A percentile compares a stretch with the other conserved stretches of the same genome.
phyloP scores from a whole-genome alignment of 2,329 filamentous ascomycete genomes.

The Cercospora sojina region DNA sequence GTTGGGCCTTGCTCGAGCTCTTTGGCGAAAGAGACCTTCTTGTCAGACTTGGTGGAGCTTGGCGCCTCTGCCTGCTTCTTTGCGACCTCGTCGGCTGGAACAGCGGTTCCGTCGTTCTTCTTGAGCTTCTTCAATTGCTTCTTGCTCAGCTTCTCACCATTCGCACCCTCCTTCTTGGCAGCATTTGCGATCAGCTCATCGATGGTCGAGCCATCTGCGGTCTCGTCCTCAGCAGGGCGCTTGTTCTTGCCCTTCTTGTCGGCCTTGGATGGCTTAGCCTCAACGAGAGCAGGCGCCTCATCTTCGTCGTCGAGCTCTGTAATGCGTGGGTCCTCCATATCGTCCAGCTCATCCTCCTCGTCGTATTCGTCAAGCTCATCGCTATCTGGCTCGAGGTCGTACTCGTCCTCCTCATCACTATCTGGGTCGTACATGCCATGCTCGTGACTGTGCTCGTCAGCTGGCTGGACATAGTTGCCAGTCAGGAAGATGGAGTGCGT shows the following conservation, averaged over 20 bases:
- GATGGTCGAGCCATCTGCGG: constrained; percentile 61
- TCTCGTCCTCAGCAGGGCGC: constrained; percentile 71
- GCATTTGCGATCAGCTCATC: constrained; percentile 83
- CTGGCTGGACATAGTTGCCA: constrained; percentile 86
- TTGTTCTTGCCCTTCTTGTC: constrained; percentile 94
- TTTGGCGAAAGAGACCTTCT: constrained; percentile 99
- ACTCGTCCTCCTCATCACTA: constrained; percentile 63
- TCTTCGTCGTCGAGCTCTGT: constrained; percentile 31
- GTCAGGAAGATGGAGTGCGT: constrained; percentile 90
- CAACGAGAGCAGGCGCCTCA: constrained; percentile 57
- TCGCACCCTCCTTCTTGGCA: constrained; percentile 50
- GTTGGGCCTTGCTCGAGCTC: constrained; percentile 97
- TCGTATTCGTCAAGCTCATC: constrained; percentile 65
- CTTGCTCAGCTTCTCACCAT: constrained; percentile 82
- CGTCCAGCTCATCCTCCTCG: constrained; percentile 34
- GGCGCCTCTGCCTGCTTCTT: constrained; percentile 55
- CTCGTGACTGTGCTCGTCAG: constrained; percentile 58
- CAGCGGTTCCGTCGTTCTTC: constrained; percentile 93
- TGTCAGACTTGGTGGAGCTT: constrained; percentile 62
- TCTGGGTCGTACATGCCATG: constrained; percentile 63
- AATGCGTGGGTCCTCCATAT: constrained; percentile 28
- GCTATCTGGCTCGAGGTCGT: constrained; percentile 77
- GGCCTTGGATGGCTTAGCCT: constrained; percentile 56
- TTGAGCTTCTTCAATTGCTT: constrained; percentile 98
- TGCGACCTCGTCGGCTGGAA: constrained; percentile 49